Conservation (phyloP, 495 filamentous ascomycete species). For the Tuber umbilicatum region DNA sequence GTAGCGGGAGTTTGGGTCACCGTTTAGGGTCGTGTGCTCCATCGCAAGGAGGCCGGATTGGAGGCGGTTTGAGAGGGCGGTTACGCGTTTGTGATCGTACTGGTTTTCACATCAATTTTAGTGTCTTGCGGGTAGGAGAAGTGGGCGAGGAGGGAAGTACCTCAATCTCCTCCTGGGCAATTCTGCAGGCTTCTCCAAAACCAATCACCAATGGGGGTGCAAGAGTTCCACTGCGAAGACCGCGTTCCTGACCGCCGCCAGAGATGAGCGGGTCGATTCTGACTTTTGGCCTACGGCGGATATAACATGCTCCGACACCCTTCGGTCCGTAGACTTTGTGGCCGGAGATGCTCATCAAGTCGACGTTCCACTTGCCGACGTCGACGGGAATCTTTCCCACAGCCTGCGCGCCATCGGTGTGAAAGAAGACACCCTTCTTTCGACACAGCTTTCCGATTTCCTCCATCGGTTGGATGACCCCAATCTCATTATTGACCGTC, state of each 20-base stretch:
- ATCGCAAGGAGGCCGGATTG: constrained; percentile 72
- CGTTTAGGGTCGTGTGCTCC: constrained; percentile 89
- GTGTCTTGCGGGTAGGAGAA: neutral
- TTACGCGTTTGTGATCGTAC: constrained; percentile 87
- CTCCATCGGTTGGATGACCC: constrained; percentile 89
- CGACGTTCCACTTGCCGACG: constrained; percentile 93
- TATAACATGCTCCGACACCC: constrained; percentile 92
- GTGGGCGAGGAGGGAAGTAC: constrained; percentile 52
- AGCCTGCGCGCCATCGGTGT: constrained; percentile 94
- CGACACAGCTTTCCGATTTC: constrained; percentile 91
- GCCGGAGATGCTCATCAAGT: constrained; percentile 97
- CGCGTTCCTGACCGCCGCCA: constrained; percentile 92
- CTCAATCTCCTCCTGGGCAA: constrained; percentile 78
- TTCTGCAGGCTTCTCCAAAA: constrained; percentile 89
- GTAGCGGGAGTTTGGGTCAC: constrained; percentile 74
- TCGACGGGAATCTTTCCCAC: constrained; percentile 95
- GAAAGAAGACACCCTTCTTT: constrained; percentile 91
- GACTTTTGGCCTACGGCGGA: constrained; percentile 82
- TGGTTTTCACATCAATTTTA: constrained; percentile 42
- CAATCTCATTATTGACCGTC: constrained; percentile 99
- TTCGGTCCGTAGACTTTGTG: constrained; percentile 99
- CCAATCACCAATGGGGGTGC: constrained; percentile 84
- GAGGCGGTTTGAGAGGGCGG: constrained; percentile 72
- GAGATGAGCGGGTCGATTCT: constrained; percentile 93
- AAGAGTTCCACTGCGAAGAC: constrained; percentile 85